Evolutionary conservation across 495 filamentous ascomycete genomes (phyloP).

Genomic region (Echria macrotheca): DNA sequence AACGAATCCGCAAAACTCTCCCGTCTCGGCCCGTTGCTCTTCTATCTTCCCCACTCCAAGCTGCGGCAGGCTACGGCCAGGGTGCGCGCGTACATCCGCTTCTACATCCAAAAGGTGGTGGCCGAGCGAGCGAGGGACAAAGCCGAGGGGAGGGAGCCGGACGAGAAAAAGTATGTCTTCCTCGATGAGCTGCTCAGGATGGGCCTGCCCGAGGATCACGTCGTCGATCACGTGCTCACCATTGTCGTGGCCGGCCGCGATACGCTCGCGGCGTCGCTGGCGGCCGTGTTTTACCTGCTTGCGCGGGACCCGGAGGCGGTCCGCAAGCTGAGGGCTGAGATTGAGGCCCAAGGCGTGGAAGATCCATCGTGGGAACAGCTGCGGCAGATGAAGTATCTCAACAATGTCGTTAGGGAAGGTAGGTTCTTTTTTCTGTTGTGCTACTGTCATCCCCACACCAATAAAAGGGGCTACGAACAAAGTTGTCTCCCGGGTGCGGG

Average conservation of each 20-base stretch:
- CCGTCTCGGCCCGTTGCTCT: constrained; percentile 50
- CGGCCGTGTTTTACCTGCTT: constrained; percentile 58
- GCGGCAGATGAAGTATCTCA: constrained; percentile 46
- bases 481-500: no score
- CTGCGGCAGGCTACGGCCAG: constrained; percentile 37
- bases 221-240: constrained; percentile 43
- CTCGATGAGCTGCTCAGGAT: constrained; percentile 44
- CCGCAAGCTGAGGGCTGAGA: constrained; percentile 42
- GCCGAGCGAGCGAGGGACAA: constrained; percentile 13
- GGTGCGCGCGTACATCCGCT: constrained; percentile 37
- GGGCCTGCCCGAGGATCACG: constrained; percentile 27
- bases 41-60: constrained; percentile 45
- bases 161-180: constrained; percentile 42
- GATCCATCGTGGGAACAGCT: constrained; percentile 41
- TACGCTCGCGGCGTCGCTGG: constrained; percentile 54
- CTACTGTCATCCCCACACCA: no score
- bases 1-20: constrained; percentile 35
- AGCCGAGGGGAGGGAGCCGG: constrained; percentile 3
- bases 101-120: constrained; percentile 35
- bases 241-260: constrained; percentile 56
- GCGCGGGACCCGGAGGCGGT: constrained; percentile 48
- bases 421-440: constrained; percentile 7
- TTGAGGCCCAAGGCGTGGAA: constrained; percentile 29
- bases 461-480: no score
- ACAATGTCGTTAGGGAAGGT: constrained; percentile 44